These are phyloP conservation scores for Boletus bicolor DNA, from an alignment of 768 basidiomycete genomes.

Conservation along the genomic window DNA sequence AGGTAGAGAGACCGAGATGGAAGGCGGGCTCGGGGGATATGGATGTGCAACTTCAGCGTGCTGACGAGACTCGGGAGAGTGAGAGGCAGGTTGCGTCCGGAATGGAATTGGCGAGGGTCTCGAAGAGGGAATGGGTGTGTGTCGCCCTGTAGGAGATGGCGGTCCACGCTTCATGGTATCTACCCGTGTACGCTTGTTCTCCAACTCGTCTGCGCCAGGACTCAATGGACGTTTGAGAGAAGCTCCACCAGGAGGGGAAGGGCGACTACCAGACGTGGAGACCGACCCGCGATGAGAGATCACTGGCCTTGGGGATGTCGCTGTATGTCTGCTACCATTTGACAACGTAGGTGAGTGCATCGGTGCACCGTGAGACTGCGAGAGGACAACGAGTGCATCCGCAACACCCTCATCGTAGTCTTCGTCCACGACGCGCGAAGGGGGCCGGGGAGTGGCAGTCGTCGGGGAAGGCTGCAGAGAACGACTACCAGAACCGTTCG, in stretches of 20 bases:
- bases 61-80: conserved; percentile 65
- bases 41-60: conserved; percentile 24
- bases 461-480: conserved; percentile 75
- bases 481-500: conserved; percentile 57
- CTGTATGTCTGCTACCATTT: conserved; percentile 50
- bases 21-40: conserved; percentile 49
- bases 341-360: conserved; percentile 57
- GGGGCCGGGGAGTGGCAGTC: conserved; percentile 54
- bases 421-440: conserved; percentile 76
- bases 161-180: conserved; percentile 50
- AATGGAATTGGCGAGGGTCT: conserved; percentile 72
- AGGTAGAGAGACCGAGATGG: conserved; percentile 60
- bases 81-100: conserved; percentile 65
- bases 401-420: conserved; percentile 94
- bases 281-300: conserved; percentile 62
- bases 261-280: conserved; percentile 61
- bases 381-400: conserved; percentile 75
- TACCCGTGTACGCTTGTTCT: conserved; percentile 62
- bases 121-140: conserved; percentile 57
- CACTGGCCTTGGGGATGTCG: conserved; percentile 45
- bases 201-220: conserved; percentile 59
- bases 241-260: conserved; percentile 54
- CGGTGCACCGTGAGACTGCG: conserved; percentile 36
- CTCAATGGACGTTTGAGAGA: conserved; percentile 68
- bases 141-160: conserved; percentile 51